Evolutionary conservation across 305 asterid species (phyloP).

Genomic region (Fraxinus sp.): DNA sequence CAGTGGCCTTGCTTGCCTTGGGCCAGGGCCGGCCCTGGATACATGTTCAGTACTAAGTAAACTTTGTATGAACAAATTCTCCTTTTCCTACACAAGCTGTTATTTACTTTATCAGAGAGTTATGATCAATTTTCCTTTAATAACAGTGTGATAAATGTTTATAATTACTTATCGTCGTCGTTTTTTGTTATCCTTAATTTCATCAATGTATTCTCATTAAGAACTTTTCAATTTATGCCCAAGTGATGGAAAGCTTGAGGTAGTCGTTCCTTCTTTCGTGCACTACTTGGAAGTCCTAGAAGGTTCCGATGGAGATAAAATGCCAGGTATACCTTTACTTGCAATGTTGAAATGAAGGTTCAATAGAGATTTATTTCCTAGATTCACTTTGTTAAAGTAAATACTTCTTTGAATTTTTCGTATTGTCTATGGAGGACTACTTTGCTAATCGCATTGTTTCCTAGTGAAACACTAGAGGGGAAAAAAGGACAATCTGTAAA

Average conservation of each 20-base stretch:
- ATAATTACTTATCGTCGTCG: not conserved
- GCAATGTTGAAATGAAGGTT: conserved; percentile 12
- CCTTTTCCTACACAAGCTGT: conserved; percentile 1
- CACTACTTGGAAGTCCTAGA: conserved; percentile 97
- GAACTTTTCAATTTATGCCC: conserved; percentile 17
- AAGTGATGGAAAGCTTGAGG: conserved; percentile 98
- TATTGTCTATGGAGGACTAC: conserved; percentile 5
- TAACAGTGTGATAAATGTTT: not conserved
- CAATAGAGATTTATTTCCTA: not conserved
- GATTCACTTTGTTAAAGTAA: not conserved
- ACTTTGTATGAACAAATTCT: conserved; percentile 10
- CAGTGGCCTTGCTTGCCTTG: too few relatives aligned
- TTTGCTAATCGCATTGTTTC: not conserved
- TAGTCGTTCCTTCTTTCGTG: conserved; percentile 91
- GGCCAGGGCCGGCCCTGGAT: too few relatives aligned
- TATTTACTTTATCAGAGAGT: not conserved
- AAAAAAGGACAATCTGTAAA: not conserved
- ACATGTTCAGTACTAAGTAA: not conserved
- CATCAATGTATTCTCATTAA: conserved; percentile 13
- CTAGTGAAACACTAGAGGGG: not conserved
- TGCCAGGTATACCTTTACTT: conserved; percentile 63
- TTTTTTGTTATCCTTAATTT: conserved; percentile 9
- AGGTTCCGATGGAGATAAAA: conserved; percentile 98
- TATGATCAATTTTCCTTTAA: not conserved
- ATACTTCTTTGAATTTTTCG: not conserved